Percentiles rank a stretch among this genome's conserved stretches.
These are phyloP conservation scores for Cenchrus fungigraminus DNA, from an alignment of 176 grass and related monocot species.

Conservation along the genomic window DNA sequence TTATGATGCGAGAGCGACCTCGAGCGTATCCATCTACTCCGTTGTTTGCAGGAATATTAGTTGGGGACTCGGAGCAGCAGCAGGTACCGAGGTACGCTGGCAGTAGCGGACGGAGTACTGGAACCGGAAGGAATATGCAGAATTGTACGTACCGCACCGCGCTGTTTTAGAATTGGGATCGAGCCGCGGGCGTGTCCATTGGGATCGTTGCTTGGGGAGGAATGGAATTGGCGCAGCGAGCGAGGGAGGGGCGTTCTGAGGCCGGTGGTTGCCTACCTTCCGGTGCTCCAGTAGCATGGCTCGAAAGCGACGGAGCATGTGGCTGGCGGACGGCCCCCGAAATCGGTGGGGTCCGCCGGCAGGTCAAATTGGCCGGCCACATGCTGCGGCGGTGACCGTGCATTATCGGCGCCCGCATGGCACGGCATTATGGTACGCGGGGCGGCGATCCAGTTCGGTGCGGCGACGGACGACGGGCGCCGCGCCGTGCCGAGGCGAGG, in stretches of 20 bases:
- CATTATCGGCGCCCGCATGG: not conserved
- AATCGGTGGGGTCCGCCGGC: slow-evolving; percentile 38
- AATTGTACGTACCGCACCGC: not conserved
- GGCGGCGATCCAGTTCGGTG: slow-evolving; percentile 14
- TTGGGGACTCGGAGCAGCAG: slow-evolving; percentile 32
- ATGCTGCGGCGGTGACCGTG: slow-evolving; percentile 16
- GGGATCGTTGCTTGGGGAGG: not conserved
- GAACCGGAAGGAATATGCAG: not conserved
- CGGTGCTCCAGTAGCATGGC: not conserved
- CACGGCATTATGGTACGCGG: not conserved
- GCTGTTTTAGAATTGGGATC: not conserved
- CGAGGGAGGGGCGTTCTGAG: not conserved
- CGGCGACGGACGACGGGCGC: not conserved
- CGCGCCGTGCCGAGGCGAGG: not conserved
- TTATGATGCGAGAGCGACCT: slow-evolving; percentile 35
- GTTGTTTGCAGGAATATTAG: slow-evolving; percentile 42
- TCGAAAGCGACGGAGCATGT: slow-evolving; percentile 48
- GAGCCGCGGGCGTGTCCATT: no score
- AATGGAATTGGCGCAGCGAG: not conserved
- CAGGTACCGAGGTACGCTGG: not conserved
- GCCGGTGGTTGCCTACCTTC: slow-evolving; percentile 25
- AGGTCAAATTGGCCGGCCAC: slow-evolving; percentile 41
- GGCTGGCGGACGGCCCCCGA: slow-evolving; percentile 38
- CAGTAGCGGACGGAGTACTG: not conserved
- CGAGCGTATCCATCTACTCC: not conserved